A percentile compares a stretch with the other conserved stretches of the same genome.
Conservation (phyloP, 2,329 filamentous ascomycete species). For the Aspergillus proliferans region DNA sequence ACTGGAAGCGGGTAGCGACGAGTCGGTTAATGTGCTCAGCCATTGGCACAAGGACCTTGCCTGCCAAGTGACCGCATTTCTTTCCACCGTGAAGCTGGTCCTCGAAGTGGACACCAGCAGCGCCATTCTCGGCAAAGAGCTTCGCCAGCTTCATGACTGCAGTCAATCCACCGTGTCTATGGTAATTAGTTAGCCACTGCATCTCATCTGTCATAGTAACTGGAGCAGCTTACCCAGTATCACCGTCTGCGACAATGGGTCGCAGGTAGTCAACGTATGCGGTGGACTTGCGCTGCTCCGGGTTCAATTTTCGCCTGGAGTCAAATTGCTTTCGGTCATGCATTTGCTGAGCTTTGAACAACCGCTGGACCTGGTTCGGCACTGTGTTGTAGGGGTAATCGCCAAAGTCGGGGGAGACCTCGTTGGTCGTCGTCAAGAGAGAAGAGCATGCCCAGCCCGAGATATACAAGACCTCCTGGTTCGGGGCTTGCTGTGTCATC, state of each 20-base stretch:
- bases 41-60: constrained; percentile 89
- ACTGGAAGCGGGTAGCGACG: constrained; percentile 87
- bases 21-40: constrained; percentile 96
- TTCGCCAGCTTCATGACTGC: constrained; percentile 95
- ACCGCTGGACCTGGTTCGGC: constrained; percentile 90
- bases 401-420: constrained; percentile 95
- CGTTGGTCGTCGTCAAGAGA: constrained; percentile 86
- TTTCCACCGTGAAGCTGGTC: constrained; percentile 97
- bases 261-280: constrained; percentile 89
- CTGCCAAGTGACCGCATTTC: constrained; percentile 94
- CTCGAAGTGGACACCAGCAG: constrained; percentile 93
- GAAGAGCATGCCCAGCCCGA: constrained; percentile 98
- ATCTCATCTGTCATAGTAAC: not conserved
- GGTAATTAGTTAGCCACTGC: constrained; percentile 4
- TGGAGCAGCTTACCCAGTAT: constrained; percentile 58
- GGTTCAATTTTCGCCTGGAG: constrained; percentile 66
- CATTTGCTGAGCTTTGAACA: constrained; percentile 94
- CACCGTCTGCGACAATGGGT: constrained; percentile 92
- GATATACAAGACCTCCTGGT: constrained; percentile 93
- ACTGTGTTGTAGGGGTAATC: constrained; percentile 99
- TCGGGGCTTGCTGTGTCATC: constrained; percentile 95
- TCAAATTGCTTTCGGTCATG: constrained; percentile 97
- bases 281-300: constrained; percentile 65
- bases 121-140: constrained; percentile 94
- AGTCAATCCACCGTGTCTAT: constrained; percentile 77